Percentiles rank a stretch among this genome's conserved stretches.
These are phyloP conservation scores for Sporothrix humicola DNA, from an alignment of 2,329 filamentous ascomycete genomes.

Conservation along the genomic window DNA sequence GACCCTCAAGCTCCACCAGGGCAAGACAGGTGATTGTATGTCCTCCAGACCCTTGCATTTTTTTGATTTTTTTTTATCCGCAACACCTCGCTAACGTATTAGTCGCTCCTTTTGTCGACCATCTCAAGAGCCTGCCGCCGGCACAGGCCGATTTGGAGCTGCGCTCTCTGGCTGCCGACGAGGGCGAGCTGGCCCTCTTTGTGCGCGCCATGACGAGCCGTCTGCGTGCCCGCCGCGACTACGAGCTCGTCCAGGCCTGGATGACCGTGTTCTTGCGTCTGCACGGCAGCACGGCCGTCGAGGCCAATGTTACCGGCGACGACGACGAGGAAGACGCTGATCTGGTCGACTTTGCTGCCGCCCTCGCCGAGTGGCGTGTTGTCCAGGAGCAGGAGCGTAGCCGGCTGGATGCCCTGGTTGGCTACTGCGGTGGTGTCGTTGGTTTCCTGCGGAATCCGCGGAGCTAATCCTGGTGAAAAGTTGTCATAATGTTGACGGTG, in stretches of 20 bases:
- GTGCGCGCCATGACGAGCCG: slow-evolving; percentile 77
- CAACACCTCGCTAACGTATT: background rate
- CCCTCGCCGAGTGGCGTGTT: slow-evolving; percentile 71
- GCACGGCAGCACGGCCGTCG: slow-evolving; percentile 54
- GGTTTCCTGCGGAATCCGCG: slow-evolving; percentile 74
- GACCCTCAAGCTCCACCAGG: slow-evolving; percentile 61
- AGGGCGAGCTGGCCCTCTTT: slow-evolving; percentile 79
- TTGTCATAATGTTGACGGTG: background rate
- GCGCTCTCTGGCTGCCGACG: slow-evolving; percentile 66
- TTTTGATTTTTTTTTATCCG: background rate
- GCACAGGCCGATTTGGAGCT: slow-evolving; percentile 90
- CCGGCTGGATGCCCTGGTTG: slow-evolving; percentile 76
- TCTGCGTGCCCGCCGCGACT: slow-evolving; percentile 74
- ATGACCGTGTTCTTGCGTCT: slow-evolving; percentile 91
- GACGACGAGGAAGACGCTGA: slow-evolving; percentile 43
- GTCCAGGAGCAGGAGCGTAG: slow-evolving; percentile 74
- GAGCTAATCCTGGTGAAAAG: slow-evolving; percentile 46
- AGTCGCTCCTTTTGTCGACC: slow-evolving; percentile 71
- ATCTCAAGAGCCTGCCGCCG: slow-evolving; percentile 81
- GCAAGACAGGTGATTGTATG: slow-evolving; percentile 66
- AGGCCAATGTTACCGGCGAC: background rate
- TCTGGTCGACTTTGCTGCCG: slow-evolving; percentile 40
- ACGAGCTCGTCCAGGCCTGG: slow-evolving; percentile 94
- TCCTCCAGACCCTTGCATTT: background rate
- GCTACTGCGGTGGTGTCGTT: slow-evolving; percentile 86